Evolutionary conservation across 1,284 basidiomycete species (phyloP), one percentile per base, ranked within the genome.

Genomic region (Porodaedalea pini): DNA sequence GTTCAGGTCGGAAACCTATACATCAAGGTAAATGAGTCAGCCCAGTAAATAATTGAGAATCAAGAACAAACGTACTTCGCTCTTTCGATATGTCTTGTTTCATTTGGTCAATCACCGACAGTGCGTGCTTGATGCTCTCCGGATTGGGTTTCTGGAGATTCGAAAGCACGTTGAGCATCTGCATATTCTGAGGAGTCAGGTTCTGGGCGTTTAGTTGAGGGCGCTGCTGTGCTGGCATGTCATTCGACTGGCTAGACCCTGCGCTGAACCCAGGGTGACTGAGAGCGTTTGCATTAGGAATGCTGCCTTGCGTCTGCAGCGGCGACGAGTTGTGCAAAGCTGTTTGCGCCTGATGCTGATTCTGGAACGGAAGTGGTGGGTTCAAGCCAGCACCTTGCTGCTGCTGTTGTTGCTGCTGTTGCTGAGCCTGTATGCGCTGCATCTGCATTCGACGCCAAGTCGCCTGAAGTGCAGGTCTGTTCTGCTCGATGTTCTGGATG

Each of bases 401-500:
- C 34, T 37, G 41, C 23, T n/a, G 34, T 32, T 29, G 39, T 21
- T 51, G 56, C 36, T 36, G 37, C 37, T 8, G 41, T 40, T 25
- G 39, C 41, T 41, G 51, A 27, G 13, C 21, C 17, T 27, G 23
- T n/a, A 19, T 11, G 1, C 4, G 21, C 52, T 29, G 52, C n/a
- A n/a, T n/a, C n/a, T n/a, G n/a, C n/a, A n/a, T n/a, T n/a, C n/a
- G n/a, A n/a, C n/a, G n/a, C n/a, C n/a, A n/a, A n/a, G n/a, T n/a
- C n/a, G n/a, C n/a, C n/a, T n/a, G n/a, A n/a, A n/a, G n/a, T n/a
- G n/a, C n/a, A n/a, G n/a, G n/a, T n/a, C n/a, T n/a, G n/a, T n/a
- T n/a, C 4, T 62, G 62, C 61, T 90, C 88, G 40, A 90, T 78
- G 56, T 80, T 73, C 29, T 68, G 57, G 54, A 90, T 83, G 52